phyloP scores from a whole-genome alignment of 2,329 filamentous ascomycete species.

The Didymella segeticola region DNA sequence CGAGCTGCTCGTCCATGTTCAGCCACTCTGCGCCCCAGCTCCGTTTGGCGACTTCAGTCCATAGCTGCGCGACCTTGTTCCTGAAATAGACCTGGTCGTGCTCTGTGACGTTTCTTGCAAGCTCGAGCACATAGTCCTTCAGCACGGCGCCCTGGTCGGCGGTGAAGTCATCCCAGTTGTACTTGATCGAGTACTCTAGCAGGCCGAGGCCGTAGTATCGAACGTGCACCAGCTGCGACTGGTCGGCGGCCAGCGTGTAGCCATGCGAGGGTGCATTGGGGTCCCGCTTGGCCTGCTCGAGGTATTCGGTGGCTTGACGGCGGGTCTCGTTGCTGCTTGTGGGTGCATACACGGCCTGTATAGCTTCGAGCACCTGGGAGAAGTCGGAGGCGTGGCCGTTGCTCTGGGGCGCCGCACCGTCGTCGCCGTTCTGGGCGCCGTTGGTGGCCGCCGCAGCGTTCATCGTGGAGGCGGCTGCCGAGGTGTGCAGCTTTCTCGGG shows the following conservation, averaged over 20 bases:
- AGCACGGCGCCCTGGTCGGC: slow-evolving; percentile 71
- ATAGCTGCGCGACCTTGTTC: slow-evolving; percentile 93
- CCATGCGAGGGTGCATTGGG: slow-evolving; percentile 83
- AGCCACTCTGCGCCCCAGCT: slow-evolving; percentile 93
- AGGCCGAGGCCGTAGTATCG: slow-evolving; percentile 94
- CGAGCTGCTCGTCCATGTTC: slow-evolving; percentile 87
- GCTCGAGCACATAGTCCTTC: slow-evolving; percentile 77
- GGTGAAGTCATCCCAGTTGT: slow-evolving; percentile 79
- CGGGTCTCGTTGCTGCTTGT: slow-evolving; percentile 81
- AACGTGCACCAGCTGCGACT: slow-evolving; percentile 77
- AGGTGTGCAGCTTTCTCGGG: slow-evolving; percentile 11
- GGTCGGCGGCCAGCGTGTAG: slow-evolving; percentile 79
- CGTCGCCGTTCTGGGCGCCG: slow-evolving; percentile 32
- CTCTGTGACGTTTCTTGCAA: slow-evolving; percentile 73
- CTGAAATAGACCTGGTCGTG: slow-evolving; percentile 82
- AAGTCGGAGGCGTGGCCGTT: slow-evolving; percentile 51
- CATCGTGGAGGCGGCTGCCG: slow-evolving; percentile 38
- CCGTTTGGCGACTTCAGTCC: slow-evolving; percentile 93
- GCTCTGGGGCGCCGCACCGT: slow-evolving; percentile 21
- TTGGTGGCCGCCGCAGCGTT: slow-evolving; percentile 36
- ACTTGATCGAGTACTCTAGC: slow-evolving; percentile 86
- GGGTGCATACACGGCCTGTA: slow-evolving; percentile 86
- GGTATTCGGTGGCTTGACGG: slow-evolving; percentile 80
- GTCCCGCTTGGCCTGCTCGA: slow-evolving; percentile 83
- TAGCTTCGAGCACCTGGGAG: slow-evolving; percentile 78